Base-by-base conservation (phyloP, 306 rosid species). In the Mucuna pruriens region DNA sequence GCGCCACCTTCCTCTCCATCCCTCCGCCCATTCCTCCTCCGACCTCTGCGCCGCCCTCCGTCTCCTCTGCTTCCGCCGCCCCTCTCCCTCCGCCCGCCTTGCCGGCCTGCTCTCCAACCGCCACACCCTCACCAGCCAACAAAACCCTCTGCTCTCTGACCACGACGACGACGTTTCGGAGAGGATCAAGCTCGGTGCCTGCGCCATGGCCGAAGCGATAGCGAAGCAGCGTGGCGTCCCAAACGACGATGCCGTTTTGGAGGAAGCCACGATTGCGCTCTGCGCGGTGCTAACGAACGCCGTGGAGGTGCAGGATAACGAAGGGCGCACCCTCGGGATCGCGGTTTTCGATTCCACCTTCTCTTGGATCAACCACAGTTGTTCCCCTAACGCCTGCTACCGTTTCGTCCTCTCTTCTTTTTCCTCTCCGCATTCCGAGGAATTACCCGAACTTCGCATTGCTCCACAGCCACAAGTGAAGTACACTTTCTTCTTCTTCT, bases 301-400 rank as follows among this genome's bases (percentile, higher is more conserved):
- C 12, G 98, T 92, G 7, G 98, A 94, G 87, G 98, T 94, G 82
- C 90, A 88, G 61, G 92, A 90, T 80, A 31, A 78, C 62, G 62
- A 48, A 6, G 95, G 97, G 31, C 78, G 85, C 36, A 52, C 80
- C 5, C 68, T 92, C 0, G 97, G 96, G 3, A 84, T 92, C 8
- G 91, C 96, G 4, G 90, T 94, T 34, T 94, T 71, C 31, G 82
- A 75, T 25, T 70, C 81, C 1, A 67, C 70, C 57, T 94, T 90
- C 82, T 85, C 86, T 71, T 94, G 91, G 94, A 94, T 94, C 87
- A 94, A 92, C 75, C 98, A 94, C 42, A 90, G 91, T 67, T 94
- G 97, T 78, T 94, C 98, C 8, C 98, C 98, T 20, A 94, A 90
- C 34, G 90, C 93, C 0, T 88, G 84, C 71, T 92, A 90, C 75